phyloP scores from a whole-genome alignment of 306 rosid genomes.

The Quercus dentata region DNA sequence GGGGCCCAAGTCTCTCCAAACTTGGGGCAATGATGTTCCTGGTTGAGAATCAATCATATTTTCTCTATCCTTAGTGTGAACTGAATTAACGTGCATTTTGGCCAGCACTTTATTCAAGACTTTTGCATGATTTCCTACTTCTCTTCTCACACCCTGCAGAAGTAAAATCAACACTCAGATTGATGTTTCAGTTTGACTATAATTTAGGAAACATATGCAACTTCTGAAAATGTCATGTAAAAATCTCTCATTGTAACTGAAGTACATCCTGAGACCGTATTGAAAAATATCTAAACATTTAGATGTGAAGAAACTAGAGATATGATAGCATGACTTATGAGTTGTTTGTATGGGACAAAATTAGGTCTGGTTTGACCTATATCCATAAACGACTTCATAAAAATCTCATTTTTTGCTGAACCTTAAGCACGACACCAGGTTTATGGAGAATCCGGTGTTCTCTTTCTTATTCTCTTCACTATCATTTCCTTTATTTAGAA shows the following conservation, averaged over 20 bases:
- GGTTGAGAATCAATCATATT: slow-evolving; percentile 37
- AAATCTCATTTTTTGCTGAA: too few relatives aligned
- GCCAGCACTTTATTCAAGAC: slow-evolving; percentile 53
- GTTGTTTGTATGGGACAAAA: background rate
- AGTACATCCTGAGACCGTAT: background rate
- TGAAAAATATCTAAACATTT: background rate
- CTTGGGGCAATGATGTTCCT: slow-evolving; percentile 33
- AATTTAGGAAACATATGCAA: background rate
- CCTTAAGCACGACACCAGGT: too few relatives aligned
- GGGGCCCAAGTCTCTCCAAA: slow-evolving; percentile 29
- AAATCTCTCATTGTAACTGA: background rate
- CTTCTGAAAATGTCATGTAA: background rate
- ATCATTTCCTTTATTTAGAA: too few relatives aligned
- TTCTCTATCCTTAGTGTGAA: slow-evolving; percentile 35
- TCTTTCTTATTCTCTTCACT: too few relatives aligned
- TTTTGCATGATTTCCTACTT: slow-evolving; percentile 79
- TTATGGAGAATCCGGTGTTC: too few relatives aligned
- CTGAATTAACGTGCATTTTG: slow-evolving; percentile 23
- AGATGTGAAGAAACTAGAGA: background rate
- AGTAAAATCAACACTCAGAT: slow-evolving; percentile 1
- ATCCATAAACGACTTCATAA: background rate
- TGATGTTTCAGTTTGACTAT: background rate
- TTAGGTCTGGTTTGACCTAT: background rate
- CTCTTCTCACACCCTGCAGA: slow-evolving; percentile 94
- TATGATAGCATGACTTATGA: background rate